Conservation (phyloP, 1,139 yeast species). For the Candida buenavistaensis region DNA sequence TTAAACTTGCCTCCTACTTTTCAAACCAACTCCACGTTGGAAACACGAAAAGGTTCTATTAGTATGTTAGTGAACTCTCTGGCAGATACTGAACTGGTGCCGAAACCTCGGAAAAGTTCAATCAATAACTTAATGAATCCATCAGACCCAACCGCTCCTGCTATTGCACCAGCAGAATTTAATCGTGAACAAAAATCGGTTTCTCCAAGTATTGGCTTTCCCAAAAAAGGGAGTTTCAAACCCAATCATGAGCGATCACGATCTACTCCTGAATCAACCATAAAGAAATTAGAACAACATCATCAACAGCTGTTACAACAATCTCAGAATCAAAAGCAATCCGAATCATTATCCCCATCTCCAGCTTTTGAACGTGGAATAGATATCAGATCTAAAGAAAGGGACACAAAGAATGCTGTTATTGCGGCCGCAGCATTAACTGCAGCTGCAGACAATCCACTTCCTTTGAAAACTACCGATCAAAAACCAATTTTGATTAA, state of each 20-base stretch:
- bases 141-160: constrained; percentile 6
- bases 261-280: constrained; percentile 22
- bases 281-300: constrained; percentile 5
- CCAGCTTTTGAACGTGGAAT: constrained; percentile 39
- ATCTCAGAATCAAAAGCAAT: background rate
- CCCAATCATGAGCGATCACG: constrained; percentile 25
- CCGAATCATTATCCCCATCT: constrained; percentile 10
- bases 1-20: background rate
- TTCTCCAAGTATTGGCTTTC: constrained; percentile 11
- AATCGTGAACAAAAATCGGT: constrained; percentile 11
- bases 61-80: background rate
- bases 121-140: constrained; percentile 15
- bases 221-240: constrained; percentile 15
- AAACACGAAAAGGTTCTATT: background rate
- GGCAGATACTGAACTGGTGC: background rate
- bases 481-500: constrained; percentile 6
- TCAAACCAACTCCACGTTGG: background rate
- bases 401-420: constrained; percentile 49
- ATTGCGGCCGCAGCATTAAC: constrained; percentile 74
- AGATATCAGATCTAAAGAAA: constrained; percentile 34
- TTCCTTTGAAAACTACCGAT: constrained; percentile 37
- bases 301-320: constrained; percentile 1
- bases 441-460: constrained; percentile 67
- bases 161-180: constrained; percentile 3
- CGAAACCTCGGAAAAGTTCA: constrained; percentile 12